Base-by-base conservation (phyloP, 768 basidiomycete species). In the Coprinopsis strossmayeri region DNA sequence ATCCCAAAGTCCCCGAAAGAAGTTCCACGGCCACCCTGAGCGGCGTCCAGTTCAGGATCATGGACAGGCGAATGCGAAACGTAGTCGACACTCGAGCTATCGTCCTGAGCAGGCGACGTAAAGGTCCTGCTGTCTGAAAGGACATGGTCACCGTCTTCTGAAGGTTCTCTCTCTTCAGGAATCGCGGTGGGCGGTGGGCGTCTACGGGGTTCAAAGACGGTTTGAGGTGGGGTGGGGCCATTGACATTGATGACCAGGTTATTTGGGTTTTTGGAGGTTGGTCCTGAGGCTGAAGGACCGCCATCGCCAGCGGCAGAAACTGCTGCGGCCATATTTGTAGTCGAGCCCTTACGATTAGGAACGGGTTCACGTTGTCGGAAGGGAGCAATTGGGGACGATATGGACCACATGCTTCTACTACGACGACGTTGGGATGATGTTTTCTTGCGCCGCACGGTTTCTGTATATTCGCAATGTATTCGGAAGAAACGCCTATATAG, bases 401-500 rank as follows among this genome's bases (percentile, higher is more conserved):
- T n/a, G n/a, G n/a, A n/a, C n/a, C n/a, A n/a, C n/a, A n/a, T n/a
- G n/a, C n/a, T n/a, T n/a, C n/a, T n/a, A n/a, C n/a, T n/a, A n/a
- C n/a, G n/a, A n/a, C n/a, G n/a, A n/a, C n/a, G n/a, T n/a, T n/a
- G n/a, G n/a, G n/a, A n/a, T 15, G 30, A 7, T 32, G 30, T 15
- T 15, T 7, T 32, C 30, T 32, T 32, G 68, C 2, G 64, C 53
- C 1, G 71, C 68, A 20, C 70, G 70, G 17, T 61, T 57, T 28
- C 61, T 56, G 70, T 57, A 45, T 72, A 70, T 62, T 69, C 61
- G 53, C 69, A 74, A 44, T 69, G 62, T 18, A 64, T 71, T 35
- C 61, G 65, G 55, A 77, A 74, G 52, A 72, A 76, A 34, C 66
- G 63, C 52, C 74, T 76, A 40, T 12, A 37, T 39, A 12, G 23